These are phyloP conservation scores for Stygiomarasmius scandens DNA, from an alignment of 1,284 basidiomycete species.

Conservation along the genomic window DNA sequence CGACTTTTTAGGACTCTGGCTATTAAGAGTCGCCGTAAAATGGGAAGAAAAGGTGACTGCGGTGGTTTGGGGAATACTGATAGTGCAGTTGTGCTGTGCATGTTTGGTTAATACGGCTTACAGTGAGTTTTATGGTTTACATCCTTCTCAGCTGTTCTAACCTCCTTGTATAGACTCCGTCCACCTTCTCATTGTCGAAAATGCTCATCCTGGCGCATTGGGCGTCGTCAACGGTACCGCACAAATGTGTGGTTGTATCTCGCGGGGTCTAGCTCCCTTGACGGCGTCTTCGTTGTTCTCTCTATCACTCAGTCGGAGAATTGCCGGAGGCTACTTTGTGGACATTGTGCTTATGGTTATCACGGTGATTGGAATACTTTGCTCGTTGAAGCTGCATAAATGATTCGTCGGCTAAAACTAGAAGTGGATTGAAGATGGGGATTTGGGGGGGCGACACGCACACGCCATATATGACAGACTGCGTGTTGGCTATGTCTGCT, in stretches of 20 bases:
- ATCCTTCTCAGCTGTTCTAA: neutral
- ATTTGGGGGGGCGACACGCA: neutral
- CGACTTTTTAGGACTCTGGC: conserved; percentile 7
- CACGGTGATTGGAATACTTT: conserved; percentile 1
- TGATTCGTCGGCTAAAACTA: neutral
- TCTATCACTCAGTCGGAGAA: conserved; percentile 3
- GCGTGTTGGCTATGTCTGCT: too few relatives aligned
- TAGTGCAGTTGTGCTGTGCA: conserved; percentile 9
- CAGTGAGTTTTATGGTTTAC: conserved; percentile 7
- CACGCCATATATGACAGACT: too few relatives aligned
- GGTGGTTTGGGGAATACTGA: conserved; percentile 11
- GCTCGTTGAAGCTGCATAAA: conserved; percentile 9
- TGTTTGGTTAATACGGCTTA: conserved; percentile 9
- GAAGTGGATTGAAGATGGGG: neutral
- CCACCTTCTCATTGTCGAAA: conserved; percentile 10
- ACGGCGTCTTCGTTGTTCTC: conserved; percentile 15
- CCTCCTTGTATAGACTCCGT: conserved; percentile 5
- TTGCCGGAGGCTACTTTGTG: conserved; percentile 12
- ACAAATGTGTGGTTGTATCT: conserved; percentile 21
- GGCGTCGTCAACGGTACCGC: conserved; percentile 24
- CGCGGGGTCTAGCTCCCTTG: conserved; percentile 12
- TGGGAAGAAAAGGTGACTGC: conserved; percentile 2
- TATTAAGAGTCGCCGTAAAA: conserved; percentile 5
- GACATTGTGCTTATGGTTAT: conserved; percentile 9
- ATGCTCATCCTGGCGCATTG: conserved; percentile 16